A percentile compares a stretch with the other conserved stretches of the same genome.
Conservation (phyloP, 2,329 filamentous ascomycete genomes). For the Colletotrichum sp. region DNA sequence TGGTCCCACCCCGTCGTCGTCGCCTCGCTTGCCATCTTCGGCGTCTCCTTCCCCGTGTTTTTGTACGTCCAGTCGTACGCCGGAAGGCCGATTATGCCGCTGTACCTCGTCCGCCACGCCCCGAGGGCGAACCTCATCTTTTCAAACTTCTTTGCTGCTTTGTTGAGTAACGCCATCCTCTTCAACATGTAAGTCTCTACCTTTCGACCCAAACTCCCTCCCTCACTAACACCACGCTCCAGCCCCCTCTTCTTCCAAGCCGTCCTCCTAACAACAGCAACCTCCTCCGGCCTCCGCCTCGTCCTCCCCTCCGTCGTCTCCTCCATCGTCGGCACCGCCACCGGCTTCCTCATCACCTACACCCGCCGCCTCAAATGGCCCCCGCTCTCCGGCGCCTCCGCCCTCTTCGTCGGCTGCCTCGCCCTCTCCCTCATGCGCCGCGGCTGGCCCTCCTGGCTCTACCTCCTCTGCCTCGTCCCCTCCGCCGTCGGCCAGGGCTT, state of each 20-base stretch:
- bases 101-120: conserved; percentile 52
- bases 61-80: conserved; percentile 57
- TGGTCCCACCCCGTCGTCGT: conserved; percentile 67
- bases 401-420: conserved; percentile 55
- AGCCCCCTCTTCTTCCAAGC: conserved; percentile 80
- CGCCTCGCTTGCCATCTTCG: conserved; percentile 52
- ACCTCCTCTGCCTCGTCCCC: conserved; percentile 63
- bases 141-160: conserved; percentile 55
- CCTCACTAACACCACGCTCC: neutral
- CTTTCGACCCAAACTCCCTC: neutral
- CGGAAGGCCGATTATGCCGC: conserved; percentile 64
- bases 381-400: conserved; percentile 53
- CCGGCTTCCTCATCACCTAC: conserved; percentile 67
- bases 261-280: conserved; percentile 72
- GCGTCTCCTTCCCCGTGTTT: conserved; percentile 54
- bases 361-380: conserved; percentile 66
- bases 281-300: conserved; percentile 74
- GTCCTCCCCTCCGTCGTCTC: conserved; percentile 66
- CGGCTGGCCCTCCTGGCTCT: conserved; percentile 55
- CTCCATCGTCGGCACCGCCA: conserved; percentile 59
- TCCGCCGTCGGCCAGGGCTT: conserved; percentile 66
- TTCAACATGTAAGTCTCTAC: conserved; percentile 58
- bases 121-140: conserved; percentile 65
- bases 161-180: conserved; percentile 60
- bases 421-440: conserved; percentile 55